Evolutionary conservation across 495 filamentous ascomycete species (phyloP).

Genomic region (Penicillium arizonense): DNA sequence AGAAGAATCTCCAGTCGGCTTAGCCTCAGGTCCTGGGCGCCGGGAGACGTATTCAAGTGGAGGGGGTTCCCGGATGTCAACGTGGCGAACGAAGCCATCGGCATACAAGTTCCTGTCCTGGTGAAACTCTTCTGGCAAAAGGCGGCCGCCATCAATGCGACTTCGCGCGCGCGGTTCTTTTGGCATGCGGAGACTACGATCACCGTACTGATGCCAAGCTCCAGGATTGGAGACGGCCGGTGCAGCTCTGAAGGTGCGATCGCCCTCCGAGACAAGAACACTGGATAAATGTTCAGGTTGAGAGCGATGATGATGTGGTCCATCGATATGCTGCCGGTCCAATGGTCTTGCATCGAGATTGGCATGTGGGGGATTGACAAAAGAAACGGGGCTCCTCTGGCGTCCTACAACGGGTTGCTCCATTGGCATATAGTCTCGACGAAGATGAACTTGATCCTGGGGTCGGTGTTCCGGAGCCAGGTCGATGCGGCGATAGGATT

Average conservation of each 20-base stretch:
- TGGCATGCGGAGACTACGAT: constrained; percentile 16
- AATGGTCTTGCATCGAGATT: constrained; percentile 16
- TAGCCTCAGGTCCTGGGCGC: constrained; percentile 13
- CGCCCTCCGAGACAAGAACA: constrained; percentile 15
- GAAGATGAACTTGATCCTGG: constrained; percentile 20
- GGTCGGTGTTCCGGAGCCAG: constrained; percentile 16
- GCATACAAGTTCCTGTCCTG: constrained; percentile 32
- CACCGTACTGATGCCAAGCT: constrained; percentile 16
- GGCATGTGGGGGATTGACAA: constrained; percentile 6
- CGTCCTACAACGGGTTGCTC: constrained; percentile 17
- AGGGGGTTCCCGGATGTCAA: constrained; percentile 30
- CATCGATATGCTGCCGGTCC: constrained; percentile 16
- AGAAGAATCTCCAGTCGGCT: constrained; percentile 11
- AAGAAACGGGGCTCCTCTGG: constrained; percentile 11
- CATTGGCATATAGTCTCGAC: constrained; percentile 22
- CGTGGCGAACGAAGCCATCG: constrained; percentile 37
- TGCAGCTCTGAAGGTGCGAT: constrained; percentile 13
- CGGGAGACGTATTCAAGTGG: constrained; percentile 21
- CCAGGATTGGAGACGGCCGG: constrained; percentile 9
- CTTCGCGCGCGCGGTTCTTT: constrained; percentile 9
- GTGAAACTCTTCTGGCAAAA: constrained; percentile 14
- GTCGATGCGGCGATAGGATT: constrained; percentile 18
- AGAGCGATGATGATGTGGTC: constrained; percentile 11
- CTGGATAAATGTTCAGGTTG: constrained; percentile 11
- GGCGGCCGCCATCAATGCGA: constrained; percentile 14